These are phyloP conservation scores for Amanita jacksonii DNA, from an alignment of 768 basidiomycete genomes.

Conservation along the genomic window DNA sequence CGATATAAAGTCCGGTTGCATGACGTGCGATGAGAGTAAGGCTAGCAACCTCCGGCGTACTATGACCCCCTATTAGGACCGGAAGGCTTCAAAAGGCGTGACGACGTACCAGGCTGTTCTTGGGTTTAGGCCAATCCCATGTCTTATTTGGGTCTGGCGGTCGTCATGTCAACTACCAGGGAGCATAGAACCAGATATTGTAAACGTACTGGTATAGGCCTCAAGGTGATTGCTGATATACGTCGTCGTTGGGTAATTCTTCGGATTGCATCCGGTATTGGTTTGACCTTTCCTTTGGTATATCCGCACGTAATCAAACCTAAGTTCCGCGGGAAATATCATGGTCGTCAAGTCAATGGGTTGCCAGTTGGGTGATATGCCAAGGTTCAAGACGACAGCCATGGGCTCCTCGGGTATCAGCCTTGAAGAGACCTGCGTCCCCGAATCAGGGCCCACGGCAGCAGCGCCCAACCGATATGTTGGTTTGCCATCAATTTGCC, in stretches of 20 bases:
- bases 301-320: conserved; percentile 73
- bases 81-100: too few species aligned
- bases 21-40: too few species aligned
- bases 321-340: conserved; percentile 61
- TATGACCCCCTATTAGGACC: too few species aligned
- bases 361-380: conserved; percentile 68
- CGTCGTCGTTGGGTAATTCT: conserved; percentile 51
- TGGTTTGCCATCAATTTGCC: conserved; percentile 53
- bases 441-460: conserved; percentile 36
- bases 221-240: conserved; percentile 49
- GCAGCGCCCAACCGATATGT: conserved; percentile 42
- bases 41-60: too few species aligned
- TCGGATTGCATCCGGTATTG: conserved; percentile 63
- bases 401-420: conserved; percentile 50
- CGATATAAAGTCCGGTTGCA: too few species aligned
- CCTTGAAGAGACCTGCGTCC: conserved; percentile 47
- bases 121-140: conserved; percentile 34
- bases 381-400: conserved; percentile 53
- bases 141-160: conserved; percentile 32
- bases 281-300: conserved; percentile 53
- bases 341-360: conserved; percentile 42
- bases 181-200: not conserved
- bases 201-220: conserved; percentile 48
- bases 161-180: not conserved
- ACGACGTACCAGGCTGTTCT: conserved; percentile 26